phyloP scores from a whole-genome alignment of 2,329 filamentous ascomycete genomes.

The Xylariaceae sp. region DNA sequence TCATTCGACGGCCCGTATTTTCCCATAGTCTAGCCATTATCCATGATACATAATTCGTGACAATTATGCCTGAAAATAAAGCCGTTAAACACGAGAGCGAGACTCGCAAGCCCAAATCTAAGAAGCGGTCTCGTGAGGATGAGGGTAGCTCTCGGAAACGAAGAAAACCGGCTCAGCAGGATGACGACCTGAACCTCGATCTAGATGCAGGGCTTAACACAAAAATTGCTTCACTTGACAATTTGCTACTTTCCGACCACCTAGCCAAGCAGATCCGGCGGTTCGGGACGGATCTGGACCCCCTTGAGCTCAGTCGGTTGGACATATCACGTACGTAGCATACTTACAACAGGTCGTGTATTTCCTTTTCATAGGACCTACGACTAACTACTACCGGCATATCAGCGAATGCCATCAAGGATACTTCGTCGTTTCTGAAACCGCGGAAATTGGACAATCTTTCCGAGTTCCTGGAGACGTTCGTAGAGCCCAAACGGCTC shows the following conservation, averaged over 20 bases:
- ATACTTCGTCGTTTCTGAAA: constrained; percentile 76
- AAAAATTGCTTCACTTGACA: constrained; percentile 81
- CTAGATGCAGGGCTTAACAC: constrained; percentile 76
- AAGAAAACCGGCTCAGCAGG: constrained; percentile 58
- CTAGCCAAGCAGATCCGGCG: constrained; percentile 76
- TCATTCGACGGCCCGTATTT: constrained; percentile 1
- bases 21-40: background rate
- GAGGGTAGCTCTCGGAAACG: constrained; percentile 50
- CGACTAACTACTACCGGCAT: constrained; percentile 6
- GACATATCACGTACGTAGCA: constrained; percentile 69
- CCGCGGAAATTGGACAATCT: constrained; percentile 71
- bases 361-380: background rate
- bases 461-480: constrained; percentile 74
- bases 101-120: constrained; percentile 40
- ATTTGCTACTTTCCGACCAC: constrained; percentile 80
- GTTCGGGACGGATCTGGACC: constrained; percentile 79
- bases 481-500: constrained; percentile 60
- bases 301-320: constrained; percentile 81
- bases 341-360: constrained; percentile 1
- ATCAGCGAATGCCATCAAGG: constrained; percentile 71
- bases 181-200: constrained; percentile 62
- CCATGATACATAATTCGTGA: background rate
- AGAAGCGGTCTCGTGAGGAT: constrained; percentile 60
- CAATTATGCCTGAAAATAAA: constrained; percentile 25
- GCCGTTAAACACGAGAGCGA: constrained; percentile 21